Evolutionary conservation across 768 basidiomycete genomes (phyloP).

Genomic region (Suillus fuscotomentosus): DNA sequence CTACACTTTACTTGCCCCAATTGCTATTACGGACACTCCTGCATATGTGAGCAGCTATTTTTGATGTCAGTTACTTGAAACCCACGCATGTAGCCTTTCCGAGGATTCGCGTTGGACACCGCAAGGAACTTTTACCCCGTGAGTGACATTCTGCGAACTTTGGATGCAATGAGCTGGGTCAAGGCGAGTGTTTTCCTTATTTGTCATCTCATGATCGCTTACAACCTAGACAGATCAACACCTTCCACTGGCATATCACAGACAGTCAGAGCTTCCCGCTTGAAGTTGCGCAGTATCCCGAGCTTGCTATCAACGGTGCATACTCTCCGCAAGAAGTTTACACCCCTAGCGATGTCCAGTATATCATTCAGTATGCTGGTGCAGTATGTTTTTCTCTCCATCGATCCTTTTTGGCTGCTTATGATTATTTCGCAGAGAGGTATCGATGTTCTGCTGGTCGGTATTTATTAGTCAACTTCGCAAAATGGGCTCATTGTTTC

Average conservation of each 20-base stretch:
- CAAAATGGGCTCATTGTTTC: neutral
- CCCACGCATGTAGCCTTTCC: slow-evolving; percentile 28
- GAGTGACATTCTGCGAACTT: slow-evolving; percentile 37
- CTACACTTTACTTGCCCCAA: slow-evolving; percentile 40
- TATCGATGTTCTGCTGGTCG: slow-evolving; percentile 63
- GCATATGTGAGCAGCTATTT: slow-evolving; percentile 38
- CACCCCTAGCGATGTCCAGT: slow-evolving; percentile 50
- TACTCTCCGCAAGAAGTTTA: slow-evolving; percentile 61
- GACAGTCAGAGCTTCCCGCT: slow-evolving; percentile 85
- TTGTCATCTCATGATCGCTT: neutral
- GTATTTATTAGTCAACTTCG: neutral
- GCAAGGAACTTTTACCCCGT: slow-evolving; percentile 43
- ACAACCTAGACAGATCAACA: slow-evolving; percentile 50
- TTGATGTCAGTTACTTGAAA: neutral
- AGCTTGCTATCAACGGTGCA: slow-evolving; percentile 62
- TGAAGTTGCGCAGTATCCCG: slow-evolving; percentile 55
- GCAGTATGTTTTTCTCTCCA: slow-evolving; percentile 43
- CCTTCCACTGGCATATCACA: slow-evolving; percentile 83
- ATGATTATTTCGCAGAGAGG: slow-evolving; percentile 46
- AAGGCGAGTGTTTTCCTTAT: slow-evolving; percentile 32
- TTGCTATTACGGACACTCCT: slow-evolving; percentile 44
- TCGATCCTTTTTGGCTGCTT: neutral
- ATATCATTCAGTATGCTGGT: slow-evolving; percentile 67
- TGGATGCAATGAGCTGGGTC: slow-evolving; percentile 53
- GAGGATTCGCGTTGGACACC: slow-evolving; percentile 47